phyloP scores from a whole-genome alignment of 1,139 yeast genomes.

The Candida frijolesensis region DNA sequence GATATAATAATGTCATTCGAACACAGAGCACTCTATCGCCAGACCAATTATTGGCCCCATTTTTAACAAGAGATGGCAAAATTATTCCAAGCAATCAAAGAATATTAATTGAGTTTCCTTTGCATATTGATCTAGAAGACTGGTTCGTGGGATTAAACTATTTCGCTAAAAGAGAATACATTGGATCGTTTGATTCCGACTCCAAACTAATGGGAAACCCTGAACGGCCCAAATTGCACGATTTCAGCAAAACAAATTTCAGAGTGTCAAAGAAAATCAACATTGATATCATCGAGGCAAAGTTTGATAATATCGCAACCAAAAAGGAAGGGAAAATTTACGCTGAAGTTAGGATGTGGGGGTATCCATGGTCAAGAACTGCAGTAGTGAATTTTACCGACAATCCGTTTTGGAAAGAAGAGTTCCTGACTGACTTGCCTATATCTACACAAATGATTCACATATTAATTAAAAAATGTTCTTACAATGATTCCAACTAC shows the following conservation, averaged over 20 bases:
- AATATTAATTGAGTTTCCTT: conserved; percentile 63
- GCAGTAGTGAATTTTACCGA: conserved; percentile 53
- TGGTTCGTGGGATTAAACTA: conserved; percentile 79
- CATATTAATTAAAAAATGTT: conserved; percentile 49
- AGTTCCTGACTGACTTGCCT: conserved; percentile 57
- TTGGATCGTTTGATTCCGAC: conserved; percentile 34
- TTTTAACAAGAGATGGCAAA: conserved; percentile 39
- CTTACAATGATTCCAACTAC: conserved; percentile 23
- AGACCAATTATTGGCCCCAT: conserved; percentile 25
- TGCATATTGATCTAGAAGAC: conserved; percentile 75
- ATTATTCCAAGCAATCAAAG: conserved; percentile 38
- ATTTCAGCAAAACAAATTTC: conserved; percentile 40
- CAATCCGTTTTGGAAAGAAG: conserved; percentile 76
- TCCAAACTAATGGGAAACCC: conserved; percentile 6
- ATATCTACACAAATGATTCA: conserved; percentile 56
- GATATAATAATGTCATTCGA: conserved; percentile 46
- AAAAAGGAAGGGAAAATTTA: conserved; percentile 42
- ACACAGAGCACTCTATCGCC: conserved; percentile 28
- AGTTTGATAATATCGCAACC: conserved; percentile 34
- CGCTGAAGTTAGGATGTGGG: conserved; percentile 69
- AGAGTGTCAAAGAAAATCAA: conserved; percentile 58
- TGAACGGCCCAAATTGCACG: conserved; percentile 18
- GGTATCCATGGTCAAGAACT: conserved; percentile 68
- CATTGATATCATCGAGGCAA: conserved; percentile 70
- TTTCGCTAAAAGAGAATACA: conserved; percentile 64